Evolutionary conservation across 805 yeast genomes (phyloP), one percentile per base, ranked within the genome.

Genomic region (Torulaspora franciscae): DNA sequence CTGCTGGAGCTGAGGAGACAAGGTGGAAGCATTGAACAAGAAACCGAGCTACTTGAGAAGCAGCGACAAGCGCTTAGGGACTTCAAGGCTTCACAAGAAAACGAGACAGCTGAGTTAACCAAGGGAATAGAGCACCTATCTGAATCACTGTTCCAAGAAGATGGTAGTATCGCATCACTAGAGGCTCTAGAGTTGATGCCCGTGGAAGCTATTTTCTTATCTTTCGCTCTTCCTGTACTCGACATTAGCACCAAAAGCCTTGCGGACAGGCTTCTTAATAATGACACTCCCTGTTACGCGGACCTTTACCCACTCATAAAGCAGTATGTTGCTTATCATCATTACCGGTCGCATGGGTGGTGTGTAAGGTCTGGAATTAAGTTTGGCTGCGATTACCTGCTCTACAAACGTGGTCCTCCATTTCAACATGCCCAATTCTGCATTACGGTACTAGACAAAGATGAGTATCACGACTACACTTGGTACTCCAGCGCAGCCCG

Each of bases 371-470:
- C 90, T 0, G 99, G 98, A 0, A 77, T 89, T 45, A 93, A 93
- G 64, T 93, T 93, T 64, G 96, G 96, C 2, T 76, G 85, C n/a
- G 95, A 90, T 56, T 83, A 71, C 64, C 67, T 93, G 7, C 70
- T 93, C 4, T 93, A 93, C 63, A 79, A 83, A 43, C 72, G 91
- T 46, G 99, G 99, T 0, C 99, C 98, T 7, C 97, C 97, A 1
- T 88, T 90, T 62, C 80, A 83, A 40, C 99, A 93, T 62, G 97
- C 99, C 0, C 95, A 89, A 60, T 86, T 79, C 62, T 86, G 91
- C 6, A 68, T 87, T 3, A 58, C 76, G 51, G 54, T 57, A 0
- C 49, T 61, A 27, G 66, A 66, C 45, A 40, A 43, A 24, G 52
- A 50, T 1, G 53, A 43, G 7, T 27, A 35, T 10, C 65, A 59